A percentile compares a stretch with the other conserved stretches of the same genome.
Conservation (phyloP, 176 grass and related monocot genomes). For the Neostapfia colusana region DNA sequence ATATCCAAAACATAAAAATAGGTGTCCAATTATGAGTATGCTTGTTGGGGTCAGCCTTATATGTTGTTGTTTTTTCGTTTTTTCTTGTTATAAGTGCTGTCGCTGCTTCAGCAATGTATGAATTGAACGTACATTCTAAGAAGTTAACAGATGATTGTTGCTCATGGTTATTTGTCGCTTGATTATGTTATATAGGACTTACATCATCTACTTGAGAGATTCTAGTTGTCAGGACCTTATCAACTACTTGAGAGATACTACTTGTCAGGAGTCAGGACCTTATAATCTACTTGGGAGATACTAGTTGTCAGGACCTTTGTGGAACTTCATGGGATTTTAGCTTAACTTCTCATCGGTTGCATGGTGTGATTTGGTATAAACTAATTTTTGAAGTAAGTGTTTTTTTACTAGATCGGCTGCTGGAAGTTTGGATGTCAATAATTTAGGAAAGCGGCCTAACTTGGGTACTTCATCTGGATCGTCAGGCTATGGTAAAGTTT, state of each 20-base stretch:
- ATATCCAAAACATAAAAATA: no score
- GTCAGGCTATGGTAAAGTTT: conserved; percentile 50
- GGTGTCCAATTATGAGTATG: no score
- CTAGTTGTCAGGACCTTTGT: conserved; percentile 8
- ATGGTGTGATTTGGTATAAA: conserved; percentile 25
- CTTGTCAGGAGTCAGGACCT: background rate
- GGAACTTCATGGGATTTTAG: background rate
- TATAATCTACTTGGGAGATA: background rate
- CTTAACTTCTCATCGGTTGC: conserved; percentile 5
- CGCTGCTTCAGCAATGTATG: background rate
- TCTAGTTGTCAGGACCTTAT: background rate
- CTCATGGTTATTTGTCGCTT: background rate
- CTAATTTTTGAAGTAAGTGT: conserved; percentile 13
- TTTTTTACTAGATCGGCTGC: conserved; percentile 48
- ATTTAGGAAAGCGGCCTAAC: conserved; percentile 65
- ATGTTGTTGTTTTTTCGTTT: no score
- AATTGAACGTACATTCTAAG: background rate
- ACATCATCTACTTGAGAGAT: background rate
- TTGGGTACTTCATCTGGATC: conserved; percentile 44
- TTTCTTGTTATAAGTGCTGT: background rate
- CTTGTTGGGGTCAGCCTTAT: no score
- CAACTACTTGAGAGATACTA: no score
- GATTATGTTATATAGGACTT: background rate
- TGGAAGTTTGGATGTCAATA: conserved; percentile 56
- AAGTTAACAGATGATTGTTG: background rate